A percentile compares a stretch with the other conserved stretches of the same genome.
phyloP scores from a whole-genome alignment of 495 filamentous ascomycete genomes.

The Lophiotrema nucula region DNA sequence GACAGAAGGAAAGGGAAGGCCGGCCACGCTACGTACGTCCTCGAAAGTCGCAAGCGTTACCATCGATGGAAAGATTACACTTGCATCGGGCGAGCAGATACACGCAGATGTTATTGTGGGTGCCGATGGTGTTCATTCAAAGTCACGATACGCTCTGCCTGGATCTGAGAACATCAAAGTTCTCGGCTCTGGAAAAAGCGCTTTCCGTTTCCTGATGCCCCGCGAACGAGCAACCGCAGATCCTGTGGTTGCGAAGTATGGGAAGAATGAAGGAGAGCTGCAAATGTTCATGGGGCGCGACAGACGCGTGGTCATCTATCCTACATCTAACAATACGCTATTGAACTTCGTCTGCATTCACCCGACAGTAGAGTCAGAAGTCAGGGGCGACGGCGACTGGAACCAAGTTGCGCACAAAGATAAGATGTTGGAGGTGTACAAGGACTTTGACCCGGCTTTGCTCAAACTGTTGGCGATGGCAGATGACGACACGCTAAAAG shows the following conservation, averaged over 20 bases:
- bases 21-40: constrained; percentile 20
- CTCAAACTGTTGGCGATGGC: constrained; percentile 49
- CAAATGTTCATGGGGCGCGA: constrained; percentile 53
- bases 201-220: constrained; percentile 61
- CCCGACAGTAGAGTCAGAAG: constrained; percentile 42
- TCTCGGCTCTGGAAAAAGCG: constrained; percentile 54
- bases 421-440: constrained; percentile 51
- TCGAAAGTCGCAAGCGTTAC: constrained; percentile 20
- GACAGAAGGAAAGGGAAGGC: constrained; percentile 27
- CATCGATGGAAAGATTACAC: constrained; percentile 12
- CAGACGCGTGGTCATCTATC: constrained; percentile 59
- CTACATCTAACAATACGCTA: constrained; percentile 52
- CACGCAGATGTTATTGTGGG: constrained; percentile 38
- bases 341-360: constrained; percentile 64
- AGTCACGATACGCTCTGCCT: constrained; percentile 27
- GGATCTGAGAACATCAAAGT: constrained; percentile 41
- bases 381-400: constrained; percentile 41
- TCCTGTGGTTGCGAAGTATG: constrained; percentile 46
- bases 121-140: constrained; percentile 40
- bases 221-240: constrained; percentile 48
- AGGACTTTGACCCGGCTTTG: constrained; percentile 50
- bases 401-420: constrained; percentile 49
- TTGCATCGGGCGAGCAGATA: constrained; percentile 23
- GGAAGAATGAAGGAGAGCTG: constrained; percentile 45
- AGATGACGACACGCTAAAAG: constrained; percentile 50